These are phyloP conservation scores for Hypoxylon sp. DNA, from an alignment of 2,329 filamentous ascomycete species.

Conservation along the genomic window DNA sequence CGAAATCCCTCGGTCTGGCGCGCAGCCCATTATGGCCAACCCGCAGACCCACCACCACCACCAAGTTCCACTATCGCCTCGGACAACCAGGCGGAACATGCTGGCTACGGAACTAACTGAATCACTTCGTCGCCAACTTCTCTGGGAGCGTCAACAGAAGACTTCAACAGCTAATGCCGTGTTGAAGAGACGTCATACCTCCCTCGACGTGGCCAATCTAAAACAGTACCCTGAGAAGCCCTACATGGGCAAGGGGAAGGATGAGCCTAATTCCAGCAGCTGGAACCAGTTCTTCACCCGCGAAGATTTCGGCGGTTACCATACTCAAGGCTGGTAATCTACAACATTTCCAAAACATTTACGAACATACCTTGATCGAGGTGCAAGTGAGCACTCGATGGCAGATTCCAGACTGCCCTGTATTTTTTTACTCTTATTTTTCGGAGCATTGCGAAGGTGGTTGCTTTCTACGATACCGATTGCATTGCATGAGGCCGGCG, in stretches of 20 bases:
- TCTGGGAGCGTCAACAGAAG: constrained; percentile 97
- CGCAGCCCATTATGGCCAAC: constrained; percentile 83
- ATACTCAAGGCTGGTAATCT: constrained; percentile 84
- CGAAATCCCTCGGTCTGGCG: constrained; percentile 74
- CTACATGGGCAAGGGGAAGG: constrained; percentile 71
- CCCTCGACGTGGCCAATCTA: constrained; percentile 90
- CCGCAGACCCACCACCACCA: constrained; percentile 72
- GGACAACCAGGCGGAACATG: constrained; percentile 95
- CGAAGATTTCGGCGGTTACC: constrained; percentile 83
- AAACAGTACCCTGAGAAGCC: constrained; percentile 81
- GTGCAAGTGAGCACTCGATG: constrained; percentile 36
- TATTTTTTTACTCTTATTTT: constrained; percentile 48
- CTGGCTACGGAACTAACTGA: constrained; percentile 93
- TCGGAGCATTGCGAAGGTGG: constrained; percentile 52
- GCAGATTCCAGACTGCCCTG: constrained; percentile 47
- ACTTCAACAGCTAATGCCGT: constrained; percentile 89
- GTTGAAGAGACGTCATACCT: constrained; percentile 89
- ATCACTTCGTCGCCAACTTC: constrained; percentile 88
- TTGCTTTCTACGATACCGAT: constrained; percentile 53
- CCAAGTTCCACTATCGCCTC: constrained; percentile 85
- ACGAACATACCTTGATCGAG: constrained; percentile 32
- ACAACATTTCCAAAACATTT: constrained; percentile 16
- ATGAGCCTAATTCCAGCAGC: constrained; percentile 74
- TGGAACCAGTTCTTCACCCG: constrained; percentile 90
- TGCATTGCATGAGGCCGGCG: constrained; percentile 53